Base-by-base conservation (phyloP, 306 rosid genomes). In the Glycine soja region DNA sequence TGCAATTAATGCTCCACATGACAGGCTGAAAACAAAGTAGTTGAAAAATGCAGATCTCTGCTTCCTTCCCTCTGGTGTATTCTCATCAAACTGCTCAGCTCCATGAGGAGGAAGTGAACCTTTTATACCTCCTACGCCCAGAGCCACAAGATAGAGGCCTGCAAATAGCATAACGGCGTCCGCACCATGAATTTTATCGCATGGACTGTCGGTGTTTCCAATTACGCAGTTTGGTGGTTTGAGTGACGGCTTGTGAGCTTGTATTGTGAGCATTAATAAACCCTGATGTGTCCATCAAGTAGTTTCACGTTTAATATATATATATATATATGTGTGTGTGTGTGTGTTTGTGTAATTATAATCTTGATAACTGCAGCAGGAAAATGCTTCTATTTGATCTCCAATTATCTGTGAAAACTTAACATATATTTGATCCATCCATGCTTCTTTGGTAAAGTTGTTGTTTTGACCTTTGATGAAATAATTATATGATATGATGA, bases 61-160 rank as follows among this genome's bases (percentile, higher is more conserved):
- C 83, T 83, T 88, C 82, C 96, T 84, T 70, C 94, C 96, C 34
- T 87, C 85, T 57, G 70, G 56, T 3, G 86, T 89, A 14, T 76
- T 77, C 53, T 94, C 94, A 52, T 94, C 96, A 82, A 90, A 92
- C 70, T 94, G 96, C 74, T 90, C 93, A 15, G 97, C 97, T 3
- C 97, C 98, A 65, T 92, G 97, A 40, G 97, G 87, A 52, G 93
- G 97, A 70, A 94, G 90, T 24, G 97, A 84, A 12, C 98, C 97
- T 88, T 92, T 94, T 74, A 92, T 92, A 45, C 97, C 97, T 15
- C 98, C 98, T 45, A 94, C 98, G 8, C 98, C 97, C 1, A 92
- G 79, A 6, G 97, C 98, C 86, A 86, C 94, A 48, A 91, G 80
- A 80, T 92, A 94, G 4, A 92, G 93, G 32, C 98, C 97, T 14